phyloP scores from a whole-genome alignment of 345 rosid genomes.

The Populus deltoides region DNA sequence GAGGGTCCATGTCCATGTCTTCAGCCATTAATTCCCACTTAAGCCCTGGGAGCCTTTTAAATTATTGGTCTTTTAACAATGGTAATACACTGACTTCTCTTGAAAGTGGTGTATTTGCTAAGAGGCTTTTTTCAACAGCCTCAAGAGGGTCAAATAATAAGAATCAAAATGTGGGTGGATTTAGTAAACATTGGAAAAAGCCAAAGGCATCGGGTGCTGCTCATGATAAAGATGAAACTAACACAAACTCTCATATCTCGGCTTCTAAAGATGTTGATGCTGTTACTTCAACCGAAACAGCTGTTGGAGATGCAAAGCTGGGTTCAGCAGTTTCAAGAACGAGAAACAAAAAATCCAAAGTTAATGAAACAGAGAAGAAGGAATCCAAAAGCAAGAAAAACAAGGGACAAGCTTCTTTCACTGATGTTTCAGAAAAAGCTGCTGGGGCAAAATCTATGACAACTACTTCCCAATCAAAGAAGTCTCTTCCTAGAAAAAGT shows the following conservation, averaged over 20 bases:
- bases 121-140: conserved; percentile 43
- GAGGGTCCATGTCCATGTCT: conserved; percentile 9
- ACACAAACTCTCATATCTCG: neutral
- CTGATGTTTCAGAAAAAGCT: conserved; percentile 21
- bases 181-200: conserved; percentile 34
- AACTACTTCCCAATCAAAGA: conserved; percentile 27
- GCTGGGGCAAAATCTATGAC: conserved; percentile 21
- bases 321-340: conserved; percentile 26
- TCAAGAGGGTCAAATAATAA: conserved; percentile 15
- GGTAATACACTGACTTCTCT: conserved; percentile 16
- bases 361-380: conserved; percentile 31
- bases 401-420: conserved; percentile 26
- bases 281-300: conserved; percentile 28
- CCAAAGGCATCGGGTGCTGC: conserved; percentile 35
- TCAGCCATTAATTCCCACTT: conserved; percentile 17
- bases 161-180: conserved; percentile 19
- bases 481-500: conserved; percentile 25
- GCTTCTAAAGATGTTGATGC: conserved; percentile 13
- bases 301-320: conserved; percentile 19
- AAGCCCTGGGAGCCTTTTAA: conserved; percentile 25
- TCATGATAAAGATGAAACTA: conserved; percentile 6
- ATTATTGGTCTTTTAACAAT: conserved; percentile 22
- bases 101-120: conserved; percentile 16
- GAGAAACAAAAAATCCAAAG: conserved; percentile 31
- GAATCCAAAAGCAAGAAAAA: conserved; percentile 40